Evolutionary conservation across 2,329 filamentous ascomycete genomes (phyloP), one percentile per base, ranked within the genome.

Genomic region (Monilinia fructigena): DNA sequence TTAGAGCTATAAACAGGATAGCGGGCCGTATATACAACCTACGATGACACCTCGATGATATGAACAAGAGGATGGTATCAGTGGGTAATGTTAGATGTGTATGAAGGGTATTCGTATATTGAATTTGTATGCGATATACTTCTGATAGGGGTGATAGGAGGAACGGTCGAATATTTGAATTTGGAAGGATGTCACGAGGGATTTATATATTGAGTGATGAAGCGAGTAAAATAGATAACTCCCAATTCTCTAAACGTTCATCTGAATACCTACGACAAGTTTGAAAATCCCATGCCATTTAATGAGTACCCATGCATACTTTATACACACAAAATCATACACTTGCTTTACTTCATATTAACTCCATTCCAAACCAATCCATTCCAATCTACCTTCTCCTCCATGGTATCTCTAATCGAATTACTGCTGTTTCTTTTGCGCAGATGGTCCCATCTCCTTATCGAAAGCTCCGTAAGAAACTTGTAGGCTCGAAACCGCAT

Each of bases 381-480:
- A 18, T 60, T 40, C 31, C 42, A 59, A 48, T 47, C 45, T 26
- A 40, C 6, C 63, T 6, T 40, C 54, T 65, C 16, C n/a, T 11
- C 45, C 2, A 23, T 60, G 12, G 14, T 52, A 26, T 52, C 4
- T 31, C 35, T 4, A 8, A 42, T 12, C 18, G 7, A 3, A 65
- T 58, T 78, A 79, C 72, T 83, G 84, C 79, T 89, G 84, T 81
- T 92, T 96, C 86, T 93, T 96, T 79, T 96, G 91, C 42, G 90
- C 90, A 48, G 87, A 83, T n/a, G 92, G 91, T 0, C 93, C 92
- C 83, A 92, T 96, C 73, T 97, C 94, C 82, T 97, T 97, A 77
- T 96, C 94, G 76, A 98, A 99, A 1, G 95, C 93, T 70, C 91
- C 92, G 77, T 98, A 98, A 0, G 92, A 91, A 40, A 98, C 92